These are phyloP conservation scores for Marasmius oreades DNA, from an alignment of 1,284 basidiomycete species.

Conservation along the genomic window DNA sequence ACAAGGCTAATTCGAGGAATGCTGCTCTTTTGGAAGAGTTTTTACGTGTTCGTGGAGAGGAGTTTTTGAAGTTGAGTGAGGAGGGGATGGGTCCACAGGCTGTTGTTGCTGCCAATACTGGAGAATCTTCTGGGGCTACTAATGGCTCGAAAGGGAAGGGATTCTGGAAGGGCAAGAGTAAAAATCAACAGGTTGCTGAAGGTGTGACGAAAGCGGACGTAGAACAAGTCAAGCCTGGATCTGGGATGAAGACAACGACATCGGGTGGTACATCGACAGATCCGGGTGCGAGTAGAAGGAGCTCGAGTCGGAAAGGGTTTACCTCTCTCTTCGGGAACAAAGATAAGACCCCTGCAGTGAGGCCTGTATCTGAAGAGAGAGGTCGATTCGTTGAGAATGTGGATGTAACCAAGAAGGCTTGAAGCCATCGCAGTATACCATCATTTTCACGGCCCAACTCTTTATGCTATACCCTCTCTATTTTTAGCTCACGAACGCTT, in stretches of 20 bases:
- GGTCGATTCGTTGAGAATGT: constrained; percentile 28
- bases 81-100: constrained; percentile 18
- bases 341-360: constrained; percentile 15
- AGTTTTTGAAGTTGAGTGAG: constrained; percentile 49
- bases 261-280: no score
- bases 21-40: constrained; percentile 74
- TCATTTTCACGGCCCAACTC: background rate
- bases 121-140: background rate
- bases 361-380: constrained; percentile 20
- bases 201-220: constrained; percentile 31
- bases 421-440: background rate
- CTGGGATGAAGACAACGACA: constrained; percentile 37
- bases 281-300: no score
- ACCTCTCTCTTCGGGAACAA: constrained; percentile 12
- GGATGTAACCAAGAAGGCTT: constrained; percentile 1
- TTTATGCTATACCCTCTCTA: background rate
- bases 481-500: no score
- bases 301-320: constrained; percentile 8
- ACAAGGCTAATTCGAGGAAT: constrained; percentile 90
- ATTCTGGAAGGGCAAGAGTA: constrained; percentile 16
- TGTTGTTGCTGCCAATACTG: background rate
- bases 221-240: constrained; percentile 48
- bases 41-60: constrained; percentile 63
- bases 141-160: constrained; percentile 4
- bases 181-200: constrained; percentile 19